Percentiles rank a stretch among this genome's conserved stretches.
These are phyloP conservation scores for Macadamia tetraphylla DNA, from an alignment of 164 flowering plant species.

Conservation along the genomic window DNA sequence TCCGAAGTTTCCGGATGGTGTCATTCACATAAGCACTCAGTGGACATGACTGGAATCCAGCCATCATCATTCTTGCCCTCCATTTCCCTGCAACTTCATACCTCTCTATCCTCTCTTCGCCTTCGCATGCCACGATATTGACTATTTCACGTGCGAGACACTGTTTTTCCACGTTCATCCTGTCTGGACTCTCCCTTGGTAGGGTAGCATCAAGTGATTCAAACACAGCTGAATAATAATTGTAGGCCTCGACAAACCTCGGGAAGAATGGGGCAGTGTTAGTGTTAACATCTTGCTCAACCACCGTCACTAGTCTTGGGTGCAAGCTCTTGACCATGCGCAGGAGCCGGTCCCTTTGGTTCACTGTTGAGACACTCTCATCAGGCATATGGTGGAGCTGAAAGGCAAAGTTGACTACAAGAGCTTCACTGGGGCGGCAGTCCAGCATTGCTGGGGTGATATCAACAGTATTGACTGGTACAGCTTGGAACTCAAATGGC, in stretches of 20 bases:
- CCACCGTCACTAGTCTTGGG: conserved; percentile 88
- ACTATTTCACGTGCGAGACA: conserved; percentile 92
- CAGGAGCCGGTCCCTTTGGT: conserved; percentile 79
- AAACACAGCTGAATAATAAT: conserved; percentile 83
- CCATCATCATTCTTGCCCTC: conserved; percentile 97
- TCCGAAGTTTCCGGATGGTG: conserved; percentile 40
- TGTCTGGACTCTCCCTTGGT: conserved; percentile 75
- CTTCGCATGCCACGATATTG: conserved; percentile 92
- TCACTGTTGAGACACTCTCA: conserved; percentile 91
- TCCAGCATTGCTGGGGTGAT: conserved; percentile 63
- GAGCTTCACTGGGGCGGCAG: conserved; percentile 56
- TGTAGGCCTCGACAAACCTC: conserved; percentile 81
- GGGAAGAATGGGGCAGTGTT: conserved; percentile 87
- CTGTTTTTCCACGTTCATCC: conserved; percentile 87
- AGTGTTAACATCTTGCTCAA: conserved; percentile 92
- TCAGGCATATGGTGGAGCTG: conserved; percentile 99
- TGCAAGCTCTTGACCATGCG: conserved; percentile 77
- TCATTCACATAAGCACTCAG: conserved; percentile 46
- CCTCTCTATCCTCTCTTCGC: conserved; percentile 88
- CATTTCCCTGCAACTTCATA: conserved; percentile 97
- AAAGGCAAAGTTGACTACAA: conserved; percentile 88
- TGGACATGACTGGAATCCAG: conserved; percentile 64
- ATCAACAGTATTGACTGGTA: conserved; percentile 48
- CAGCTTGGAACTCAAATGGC: conserved; percentile 67
- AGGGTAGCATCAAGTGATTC: conserved; percentile 87